Evolutionary conservation across 2,329 filamentous ascomycete genomes (phyloP).

Genomic region (Ophiocordyceps camponoti-rufipedis): DNA sequence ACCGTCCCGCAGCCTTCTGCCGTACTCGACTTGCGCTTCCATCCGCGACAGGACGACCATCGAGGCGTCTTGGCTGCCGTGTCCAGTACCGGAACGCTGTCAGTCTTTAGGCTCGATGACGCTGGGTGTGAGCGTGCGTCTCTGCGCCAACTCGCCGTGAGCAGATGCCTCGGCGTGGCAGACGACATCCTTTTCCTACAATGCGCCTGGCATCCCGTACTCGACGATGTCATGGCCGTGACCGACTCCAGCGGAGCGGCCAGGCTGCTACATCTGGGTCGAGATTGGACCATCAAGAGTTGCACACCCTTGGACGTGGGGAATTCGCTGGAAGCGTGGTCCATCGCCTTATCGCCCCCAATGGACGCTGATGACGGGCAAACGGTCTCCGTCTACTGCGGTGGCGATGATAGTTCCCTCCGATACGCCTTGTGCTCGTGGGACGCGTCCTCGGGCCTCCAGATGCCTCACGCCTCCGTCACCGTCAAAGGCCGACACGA

Average conservation of each 20-base stretch:
- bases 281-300: slow-evolving; percentile 18
- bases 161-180: slow-evolving; percentile 29
- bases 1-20: slow-evolving; percentile 49
- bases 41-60: slow-evolving; percentile 20
- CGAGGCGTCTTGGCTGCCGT: slow-evolving; percentile 50
- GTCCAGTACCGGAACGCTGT: slow-evolving; percentile 56
- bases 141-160: slow-evolving; percentile 22
- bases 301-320: slow-evolving; percentile 20
- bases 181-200: slow-evolving; percentile 49
- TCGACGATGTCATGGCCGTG: slow-evolving; percentile 39
- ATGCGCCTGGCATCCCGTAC: slow-evolving; percentile 51
- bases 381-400: slow-evolving; percentile 36
- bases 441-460: background rate
- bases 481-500: slow-evolving; percentile 35
- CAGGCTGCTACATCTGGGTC: slow-evolving; percentile 30
- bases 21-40: slow-evolving; percentile 74
- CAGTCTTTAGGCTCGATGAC: slow-evolving; percentile 39
- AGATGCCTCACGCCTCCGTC: slow-evolving; percentile 9
- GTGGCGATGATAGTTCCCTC: slow-evolving; percentile 57
- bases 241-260: slow-evolving; percentile 55
- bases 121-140: slow-evolving; percentile 11
- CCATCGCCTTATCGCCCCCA: slow-evolving; percentile 36
- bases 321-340: slow-evolving; percentile 57
- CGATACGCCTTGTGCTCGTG: slow-evolving; percentile 21
- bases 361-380: slow-evolving; percentile 3